Evolutionary conservation across 1,284 basidiomycete genomes (phyloP), one percentile per base, ranked within the genome.

Genomic region (Puccinia horiana): DNA sequence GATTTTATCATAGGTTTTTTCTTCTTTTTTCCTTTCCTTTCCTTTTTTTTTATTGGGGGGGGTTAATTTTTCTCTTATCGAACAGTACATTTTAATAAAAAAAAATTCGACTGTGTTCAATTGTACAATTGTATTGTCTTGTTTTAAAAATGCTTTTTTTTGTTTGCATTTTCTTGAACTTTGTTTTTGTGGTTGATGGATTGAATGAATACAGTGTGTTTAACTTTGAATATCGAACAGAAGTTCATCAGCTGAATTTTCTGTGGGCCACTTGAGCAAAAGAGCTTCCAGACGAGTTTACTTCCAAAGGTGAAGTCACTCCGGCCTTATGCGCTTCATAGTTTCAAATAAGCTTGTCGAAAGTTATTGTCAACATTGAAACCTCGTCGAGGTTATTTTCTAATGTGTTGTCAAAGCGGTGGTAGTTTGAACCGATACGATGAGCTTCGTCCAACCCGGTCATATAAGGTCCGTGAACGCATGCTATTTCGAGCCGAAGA

Each of bases 391-490:
- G 63, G 32, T 42, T 37, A 18, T 42, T 3, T 42, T 65, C 37
- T 42, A 32, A 4, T n/a, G 11, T 35, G 0, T 42, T 42, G 12
- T 72, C 49, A 14, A 72, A 72, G 44, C 14, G 47, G 76, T n/a
- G 52, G 32, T 56, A 56, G 20, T 75, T 75, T 16, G 52, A 54
- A 18, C 78, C 78, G n/a, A 85, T 63, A 47, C 83, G 75, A 49
- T 83, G 77, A 44, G 84, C 85, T 74, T 85, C 84, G 67, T 84
- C 75, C 49, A 84, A 67, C 11, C 85, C 85, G 29, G 84, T 84
- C 3, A 84, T 83, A 35, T 84, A 84, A 16, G 86, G 83, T n/a
- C 85, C 86, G 81, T 86, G 86, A 12, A 85, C 86, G 78, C 83
- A 84, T 0, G 85, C 85, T 83, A 32, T 72, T 63, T 61, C 16